Conservation (phyloP, 83 land plant species). For the Picea engelmannii region DNA sequence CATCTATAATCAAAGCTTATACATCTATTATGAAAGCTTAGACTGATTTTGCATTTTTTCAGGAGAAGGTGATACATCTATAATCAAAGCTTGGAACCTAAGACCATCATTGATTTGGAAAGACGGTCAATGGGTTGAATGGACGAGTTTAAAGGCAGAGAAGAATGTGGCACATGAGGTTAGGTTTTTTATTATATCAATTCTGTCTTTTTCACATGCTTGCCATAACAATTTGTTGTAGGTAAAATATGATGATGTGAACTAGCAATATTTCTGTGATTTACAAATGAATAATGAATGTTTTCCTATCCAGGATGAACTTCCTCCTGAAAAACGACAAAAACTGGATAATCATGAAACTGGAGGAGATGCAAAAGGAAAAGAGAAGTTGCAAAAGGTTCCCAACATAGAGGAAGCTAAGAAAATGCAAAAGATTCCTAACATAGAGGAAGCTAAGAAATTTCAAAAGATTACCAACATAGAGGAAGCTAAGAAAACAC, state of each 20-base stretch:
- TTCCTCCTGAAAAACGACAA: conserved; percentile 56
- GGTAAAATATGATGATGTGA: neutral
- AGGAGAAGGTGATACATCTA: conserved; percentile 65
- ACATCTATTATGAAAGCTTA: neutral
- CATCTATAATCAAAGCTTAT: conserved; percentile 56
- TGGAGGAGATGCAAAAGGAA: conserved; percentile 23
- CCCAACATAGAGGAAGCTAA: conserved; percentile 16
- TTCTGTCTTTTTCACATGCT: neutral
- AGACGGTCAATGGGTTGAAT: conserved; percentile 74
- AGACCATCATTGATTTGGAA: conserved; percentile 85
- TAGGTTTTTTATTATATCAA: neutral
- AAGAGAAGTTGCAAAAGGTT: conserved; percentile 15
- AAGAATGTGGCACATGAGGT: conserved; percentile 26
- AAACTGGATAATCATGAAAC: conserved; percentile 35
- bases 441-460: conserved; percentile 12
- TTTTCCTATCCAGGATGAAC: conserved; percentile 42
- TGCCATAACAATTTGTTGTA: neutral
- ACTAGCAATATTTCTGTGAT: neutral
- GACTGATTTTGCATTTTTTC: conserved; percentile 13
- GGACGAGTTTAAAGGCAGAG: conserved; percentile 33
- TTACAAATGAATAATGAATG: neutral
- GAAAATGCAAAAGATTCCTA: conserved; percentile 21
- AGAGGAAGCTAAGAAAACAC: conserved; percentile 26
- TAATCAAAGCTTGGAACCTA: conserved; percentile 66
- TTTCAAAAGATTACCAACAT: conserved; percentile 7